Conservation (phyloP, 2,329 filamentous ascomycete genomes). For the Pseudogymnoascus sp. region DNA sequence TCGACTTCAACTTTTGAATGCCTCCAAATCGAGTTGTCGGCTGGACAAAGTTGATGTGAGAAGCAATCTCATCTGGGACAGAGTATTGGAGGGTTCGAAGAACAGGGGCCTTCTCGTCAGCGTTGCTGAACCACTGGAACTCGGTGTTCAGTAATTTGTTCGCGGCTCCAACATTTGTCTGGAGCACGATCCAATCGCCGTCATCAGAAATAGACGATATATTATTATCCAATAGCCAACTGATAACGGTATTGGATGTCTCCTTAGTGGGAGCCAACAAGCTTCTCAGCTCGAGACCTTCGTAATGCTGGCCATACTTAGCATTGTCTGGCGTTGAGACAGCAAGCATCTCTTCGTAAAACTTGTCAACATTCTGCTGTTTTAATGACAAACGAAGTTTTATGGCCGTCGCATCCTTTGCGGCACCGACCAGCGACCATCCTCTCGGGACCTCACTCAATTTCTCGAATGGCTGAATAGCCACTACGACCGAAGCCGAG, state of each 20-base stretch:
- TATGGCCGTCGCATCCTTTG: constrained; percentile 12
- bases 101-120: constrained; percentile 21
- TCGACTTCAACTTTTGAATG: constrained; percentile 12
- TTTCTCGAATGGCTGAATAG: constrained; percentile 16
- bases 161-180: constrained; percentile 26
- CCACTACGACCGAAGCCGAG: constrained; percentile 9
- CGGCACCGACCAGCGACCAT: constrained; percentile 16
- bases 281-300: constrained; percentile 34
- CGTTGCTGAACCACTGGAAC: constrained; percentile 32
- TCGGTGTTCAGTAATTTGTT: constrained; percentile 31
- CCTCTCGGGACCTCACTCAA: constrained; percentile 15
- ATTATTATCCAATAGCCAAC: constrained; percentile 34
- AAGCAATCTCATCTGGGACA: constrained; percentile 27
- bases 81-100: constrained; percentile 34
- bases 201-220: constrained; percentile 30
- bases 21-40: constrained; percentile 33
- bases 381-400: constrained; percentile 18
- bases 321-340: constrained; percentile 38
- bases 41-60: constrained; percentile 33
- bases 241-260: constrained; percentile 29
- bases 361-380: constrained; percentile 18
- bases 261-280: constrained; percentile 34
- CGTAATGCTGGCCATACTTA: constrained; percentile 41
- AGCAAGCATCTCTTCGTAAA: constrained; percentile 19
- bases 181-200: constrained; percentile 23